Evolutionary conservation across 2,329 filamentous ascomycete species (phyloP), one percentile per base, ranked within the genome.

Genomic region (Calonectria naviculata): DNA sequence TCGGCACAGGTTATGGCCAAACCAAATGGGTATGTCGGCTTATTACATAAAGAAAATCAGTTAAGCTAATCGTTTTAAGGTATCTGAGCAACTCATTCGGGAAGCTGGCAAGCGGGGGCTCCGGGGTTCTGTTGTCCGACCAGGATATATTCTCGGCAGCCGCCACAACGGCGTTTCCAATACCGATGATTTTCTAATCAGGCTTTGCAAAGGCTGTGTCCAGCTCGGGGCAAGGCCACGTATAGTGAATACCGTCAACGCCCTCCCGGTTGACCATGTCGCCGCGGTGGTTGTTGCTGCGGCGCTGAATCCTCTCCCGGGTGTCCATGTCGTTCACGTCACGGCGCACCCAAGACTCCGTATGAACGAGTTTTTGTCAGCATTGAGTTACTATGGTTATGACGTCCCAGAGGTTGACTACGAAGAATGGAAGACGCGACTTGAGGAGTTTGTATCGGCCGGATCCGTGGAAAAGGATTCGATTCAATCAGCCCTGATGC

Each of bases 1-100:
- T 98, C 1, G 91, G 91, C 36, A 98, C 94, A 1, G 95, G 95
- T 5, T 98, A 98, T 78, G 95, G 95, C 3, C 95, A 98, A 82
- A 92, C 90, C 72, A 98, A 98, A 85, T 98, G 95, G 95, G 93
- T 90, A 19, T 88, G 89, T 61, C 42, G 29, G 61, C 34, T 44
- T 17, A 19, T 52, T 15, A 54, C 29, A 61, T 4, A 49, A 15
- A 63, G 12, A 36, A 26, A 38, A 17, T 21, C 4, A 5, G 19
- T 66, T 0, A 68, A 65, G 56, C 54, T 62, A 60, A 68, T 21
- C 2, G 15, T 60, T 62, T 13, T n/a, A 56, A 74, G 70, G 67
- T 72, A 9, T 75, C 71, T n/a, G 90, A 91, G 77, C 85, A 90
- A 62, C 87, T 98, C 60, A 89, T 95, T 31, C 89, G 94, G 26